Percentiles rank a stretch among this genome's conserved stretches.
phyloP scores from a whole-genome alignment of 768 basidiomycete genomes.

The Naganishia vishniacii region DNA sequence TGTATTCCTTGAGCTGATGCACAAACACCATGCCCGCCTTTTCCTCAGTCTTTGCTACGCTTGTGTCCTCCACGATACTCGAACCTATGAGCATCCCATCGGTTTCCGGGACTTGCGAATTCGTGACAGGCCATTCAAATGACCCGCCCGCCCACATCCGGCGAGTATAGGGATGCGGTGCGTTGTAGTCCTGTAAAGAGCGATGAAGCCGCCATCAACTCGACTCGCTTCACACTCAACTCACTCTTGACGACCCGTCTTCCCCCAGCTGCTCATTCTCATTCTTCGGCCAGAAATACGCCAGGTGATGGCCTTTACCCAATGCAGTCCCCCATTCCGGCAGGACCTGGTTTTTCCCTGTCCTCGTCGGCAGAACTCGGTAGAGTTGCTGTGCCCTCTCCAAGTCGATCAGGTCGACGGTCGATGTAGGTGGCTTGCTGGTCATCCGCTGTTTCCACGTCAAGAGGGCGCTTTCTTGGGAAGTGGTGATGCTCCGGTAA shows the following conservation, averaged over 20 bases:
- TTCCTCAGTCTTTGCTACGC: conserved; percentile 32
- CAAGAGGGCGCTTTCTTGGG: background rate
- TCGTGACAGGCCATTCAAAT: conserved; percentile 23
- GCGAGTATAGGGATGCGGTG: conserved; percentile 35
- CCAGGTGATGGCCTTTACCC: conserved; percentile 32
- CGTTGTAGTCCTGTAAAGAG: conserved; percentile 38
- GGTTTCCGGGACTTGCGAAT: conserved; percentile 15
- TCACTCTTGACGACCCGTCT: conserved; percentile 39
- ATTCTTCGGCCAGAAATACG: conserved; percentile 34
- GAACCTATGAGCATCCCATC: background rate
- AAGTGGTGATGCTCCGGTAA: background rate
- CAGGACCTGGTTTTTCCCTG: background rate
- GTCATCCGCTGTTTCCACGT: conserved; percentile 30
- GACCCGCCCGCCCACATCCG: conserved; percentile 44
- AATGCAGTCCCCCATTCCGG: conserved; percentile 25
- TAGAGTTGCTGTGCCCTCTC: conserved; percentile 31
- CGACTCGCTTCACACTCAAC: conserved; percentile 8
- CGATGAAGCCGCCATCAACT: no score
- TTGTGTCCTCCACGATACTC: conserved; percentile 25
- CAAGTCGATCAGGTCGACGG: conserved; percentile 31
- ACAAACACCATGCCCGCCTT: conserved; percentile 43
- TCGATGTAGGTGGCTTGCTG: background rate
- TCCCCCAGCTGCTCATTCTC: conserved; percentile 33
- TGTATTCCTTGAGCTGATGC: conserved; percentile 33
- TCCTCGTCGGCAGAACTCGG: conserved; percentile 33